A percentile compares a stretch with the other conserved stretches of the same genome.
Evolutionary conservation across 2,329 filamentous ascomycete species (phyloP).

Genomic region (Metarhizium album): DNA sequence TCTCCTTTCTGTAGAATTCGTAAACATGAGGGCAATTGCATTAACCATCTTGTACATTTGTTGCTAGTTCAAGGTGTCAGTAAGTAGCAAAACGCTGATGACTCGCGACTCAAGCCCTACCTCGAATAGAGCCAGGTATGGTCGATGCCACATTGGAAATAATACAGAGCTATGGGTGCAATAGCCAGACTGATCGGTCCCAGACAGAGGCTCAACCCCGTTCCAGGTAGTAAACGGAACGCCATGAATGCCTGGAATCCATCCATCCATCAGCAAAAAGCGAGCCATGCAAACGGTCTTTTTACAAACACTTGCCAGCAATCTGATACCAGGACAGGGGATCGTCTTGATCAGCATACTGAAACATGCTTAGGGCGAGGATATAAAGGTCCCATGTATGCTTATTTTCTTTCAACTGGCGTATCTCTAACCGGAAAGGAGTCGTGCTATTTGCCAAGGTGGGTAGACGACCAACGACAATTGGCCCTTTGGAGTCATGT

Average conservation of each 20-base stretch:
- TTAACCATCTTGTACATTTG: slow-evolving; percentile 25
- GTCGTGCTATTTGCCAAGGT: slow-evolving; percentile 26
- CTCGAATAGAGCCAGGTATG: slow-evolving; percentile 58
- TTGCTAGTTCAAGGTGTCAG: slow-evolving; percentile 20
- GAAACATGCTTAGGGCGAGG: slow-evolving; percentile 62
- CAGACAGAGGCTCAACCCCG: slow-evolving; percentile 36
- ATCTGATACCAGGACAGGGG: slow-evolving; percentile 69
- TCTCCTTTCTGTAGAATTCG: slow-evolving; percentile 31
- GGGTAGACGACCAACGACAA: slow-evolving; percentile 35
- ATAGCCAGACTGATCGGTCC: slow-evolving; percentile 53
- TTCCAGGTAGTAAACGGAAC: slow-evolving; percentile 52
- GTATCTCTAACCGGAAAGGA: slow-evolving; percentile 52
- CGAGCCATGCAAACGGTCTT: neutral
- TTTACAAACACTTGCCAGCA: slow-evolving; percentile 42
- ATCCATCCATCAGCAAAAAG: neutral
- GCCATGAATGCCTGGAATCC: slow-evolving; percentile 60
- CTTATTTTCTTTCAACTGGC: slow-evolving; percentile 49
- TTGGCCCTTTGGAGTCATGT: slow-evolving; percentile 21
- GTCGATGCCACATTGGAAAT: slow-evolving; percentile 76
- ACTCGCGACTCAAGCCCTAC: slow-evolving; percentile 18
- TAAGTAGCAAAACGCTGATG: neutral
- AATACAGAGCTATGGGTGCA: slow-evolving; percentile 67
- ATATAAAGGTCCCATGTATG: slow-evolving; percentile 70
- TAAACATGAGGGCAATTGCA: slow-evolving; percentile 37
- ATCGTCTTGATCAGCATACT: slow-evolving; percentile 50